Conservation (phyloP, 371 early-diverging fungal genomes). For the Lichtheimia hyalospora region DNA sequence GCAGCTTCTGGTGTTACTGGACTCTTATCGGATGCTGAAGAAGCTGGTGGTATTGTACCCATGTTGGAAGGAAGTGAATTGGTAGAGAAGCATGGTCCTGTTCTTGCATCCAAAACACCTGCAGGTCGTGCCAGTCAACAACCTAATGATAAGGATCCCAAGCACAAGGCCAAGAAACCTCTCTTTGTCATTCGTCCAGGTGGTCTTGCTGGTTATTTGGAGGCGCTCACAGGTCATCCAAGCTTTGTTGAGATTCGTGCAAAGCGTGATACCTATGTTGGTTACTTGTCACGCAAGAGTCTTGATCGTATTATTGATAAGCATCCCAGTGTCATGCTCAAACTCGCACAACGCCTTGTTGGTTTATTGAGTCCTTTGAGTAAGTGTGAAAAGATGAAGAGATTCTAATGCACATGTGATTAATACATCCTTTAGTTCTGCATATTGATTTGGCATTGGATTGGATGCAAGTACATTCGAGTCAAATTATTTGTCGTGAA, state of each 20-base stretch:
- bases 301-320: conserved; percentile 85
- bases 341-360: conserved; percentile 87
- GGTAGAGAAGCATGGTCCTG: conserved; percentile 16
- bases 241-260: conserved; percentile 86
- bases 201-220: conserved; percentile 89
- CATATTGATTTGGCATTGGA: conserved; percentile 95
- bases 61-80: conserved; percentile 1
- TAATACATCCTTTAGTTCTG: conserved; percentile 45
- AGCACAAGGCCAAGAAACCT: conserved; percentile 37
- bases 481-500: conserved; percentile 88
- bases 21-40: not conserved
- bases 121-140: conserved; percentile 27
- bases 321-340: conserved; percentile 80
- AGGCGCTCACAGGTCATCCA: conserved; percentile 88
- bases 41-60: not conserved
- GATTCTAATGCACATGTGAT: not conserved
- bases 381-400: conserved; percentile 38
- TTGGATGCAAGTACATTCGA: conserved; percentile 93
- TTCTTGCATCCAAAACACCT: conserved; percentile 38
- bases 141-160: conserved; percentile 13
- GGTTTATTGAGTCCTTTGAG: conserved; percentile 78
- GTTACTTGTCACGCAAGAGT: conserved; percentile 78
- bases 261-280: conserved; percentile 80
- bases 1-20: not conserved
- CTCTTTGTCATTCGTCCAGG: conserved; percentile 81